Evolutionary conservation across 805 yeast species (phyloP).

Genomic region (Myxozyma vanderwaltii): DNA sequence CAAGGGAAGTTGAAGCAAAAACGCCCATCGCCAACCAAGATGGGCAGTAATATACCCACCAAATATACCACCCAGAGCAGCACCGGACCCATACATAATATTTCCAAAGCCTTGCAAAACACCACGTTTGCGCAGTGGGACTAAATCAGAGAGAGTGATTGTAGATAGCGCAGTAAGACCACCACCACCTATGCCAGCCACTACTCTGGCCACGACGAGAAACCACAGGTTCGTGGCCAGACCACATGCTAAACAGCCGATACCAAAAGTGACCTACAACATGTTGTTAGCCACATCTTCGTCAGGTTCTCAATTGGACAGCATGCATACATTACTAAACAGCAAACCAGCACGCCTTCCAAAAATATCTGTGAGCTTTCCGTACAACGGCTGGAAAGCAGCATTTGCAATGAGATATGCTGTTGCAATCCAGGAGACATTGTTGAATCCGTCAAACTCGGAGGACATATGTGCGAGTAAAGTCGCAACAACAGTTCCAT

Average conservation of each 20-base stretch:
- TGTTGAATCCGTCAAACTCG: constrained; percentile 54
- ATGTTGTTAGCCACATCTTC: neutral
- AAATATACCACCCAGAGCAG: constrained; percentile 57
- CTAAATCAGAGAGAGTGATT: constrained; percentile 66
- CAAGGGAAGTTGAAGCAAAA: constrained; percentile 37
- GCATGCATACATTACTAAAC: constrained; percentile 44
- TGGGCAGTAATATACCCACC: constrained; percentile 49
- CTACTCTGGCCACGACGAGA: constrained; percentile 50
- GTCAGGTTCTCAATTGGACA: neutral
- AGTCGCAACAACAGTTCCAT: constrained; percentile 57
- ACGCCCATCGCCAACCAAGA: constrained; percentile 56
- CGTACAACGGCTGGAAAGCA: constrained; percentile 77
- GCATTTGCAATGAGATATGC: constrained; percentile 69
- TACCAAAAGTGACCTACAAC: constrained; percentile 44
- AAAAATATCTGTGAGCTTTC: constrained; percentile 66
- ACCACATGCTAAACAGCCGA: constrained; percentile 59
- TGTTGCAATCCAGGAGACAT: constrained; percentile 75
- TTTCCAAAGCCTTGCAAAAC: constrained; percentile 70
- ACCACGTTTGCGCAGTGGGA: constrained; percentile 68
- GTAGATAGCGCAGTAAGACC: constrained; percentile 69
- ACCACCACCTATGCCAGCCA: constrained; percentile 79
- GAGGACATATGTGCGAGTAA: constrained; percentile 59
- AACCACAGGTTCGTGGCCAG: constrained; percentile 29
- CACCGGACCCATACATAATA: constrained; percentile 67
- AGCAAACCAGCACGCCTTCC: constrained; percentile 48